A percentile compares a stretch with the other conserved stretches of the same genome.
phyloP scores from a whole-genome alignment of 2,329 filamentous ascomycete species.

The Ceratocystis harringtonii region DNA sequence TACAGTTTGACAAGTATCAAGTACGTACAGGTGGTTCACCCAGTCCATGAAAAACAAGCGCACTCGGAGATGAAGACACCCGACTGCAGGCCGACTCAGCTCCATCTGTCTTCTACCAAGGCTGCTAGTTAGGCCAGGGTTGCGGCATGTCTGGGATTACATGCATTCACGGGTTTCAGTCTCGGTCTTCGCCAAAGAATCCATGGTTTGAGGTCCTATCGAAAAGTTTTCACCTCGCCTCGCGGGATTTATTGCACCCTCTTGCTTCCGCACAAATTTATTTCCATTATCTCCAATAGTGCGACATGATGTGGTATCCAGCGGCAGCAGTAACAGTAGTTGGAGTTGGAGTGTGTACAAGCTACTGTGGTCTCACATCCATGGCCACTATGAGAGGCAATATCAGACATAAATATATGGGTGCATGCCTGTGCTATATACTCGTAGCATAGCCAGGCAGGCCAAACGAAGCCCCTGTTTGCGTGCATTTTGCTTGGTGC shows the following conservation, averaged over 20 bases:
- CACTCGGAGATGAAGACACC: neutral
- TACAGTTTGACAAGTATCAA: neutral
- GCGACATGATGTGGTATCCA: neutral
- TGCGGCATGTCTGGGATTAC: neutral
- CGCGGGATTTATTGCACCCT: too few species aligned
- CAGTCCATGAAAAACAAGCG: neutral
- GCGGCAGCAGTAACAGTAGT: neutral
- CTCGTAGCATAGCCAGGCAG: neutral
- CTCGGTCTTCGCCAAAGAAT: conserved; percentile 3
- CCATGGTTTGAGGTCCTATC: neutral
- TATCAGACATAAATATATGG: neutral
- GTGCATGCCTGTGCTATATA: neutral
- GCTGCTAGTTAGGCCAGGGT: neutral
- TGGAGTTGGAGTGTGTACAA: neutral
- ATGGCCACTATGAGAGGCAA: neutral
- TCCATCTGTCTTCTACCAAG: too few species aligned
- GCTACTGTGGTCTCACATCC: neutral
- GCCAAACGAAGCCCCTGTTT: neutral
- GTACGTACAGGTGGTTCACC: neutral
- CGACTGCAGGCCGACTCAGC: too few species aligned
- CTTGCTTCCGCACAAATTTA: neutral
- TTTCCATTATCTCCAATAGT: neutral
- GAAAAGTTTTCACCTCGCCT: conserved; percentile 1
- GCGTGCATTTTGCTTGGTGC: neutral
- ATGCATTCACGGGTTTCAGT: conserved; percentile 3